A percentile compares a stretch with the other conserved stretches of the same genome.
phyloP scores from a whole-genome alignment of 352 stramenopile species.

The Phytophthora syringae region DNA sequence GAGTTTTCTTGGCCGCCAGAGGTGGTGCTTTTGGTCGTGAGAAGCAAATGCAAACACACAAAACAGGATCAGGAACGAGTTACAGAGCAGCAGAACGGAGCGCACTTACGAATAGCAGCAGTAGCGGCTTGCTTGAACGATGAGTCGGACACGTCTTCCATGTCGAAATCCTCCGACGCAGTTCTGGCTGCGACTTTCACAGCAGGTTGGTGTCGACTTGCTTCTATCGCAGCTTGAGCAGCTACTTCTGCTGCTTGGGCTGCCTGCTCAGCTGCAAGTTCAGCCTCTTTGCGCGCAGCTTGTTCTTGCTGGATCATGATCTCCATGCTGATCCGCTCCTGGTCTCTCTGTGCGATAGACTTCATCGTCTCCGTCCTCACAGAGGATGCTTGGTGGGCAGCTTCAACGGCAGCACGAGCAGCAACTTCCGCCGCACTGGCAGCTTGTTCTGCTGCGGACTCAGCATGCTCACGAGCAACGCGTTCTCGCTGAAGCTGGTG shows the following conservation, averaged over 20 bases:
- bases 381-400: neutral
- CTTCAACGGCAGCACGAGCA: slow-evolving; percentile 44
- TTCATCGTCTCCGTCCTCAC: neutral
- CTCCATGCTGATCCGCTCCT: slow-evolving; percentile 59
- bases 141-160: slow-evolving; percentile 52
- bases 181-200: slow-evolving; percentile 45
- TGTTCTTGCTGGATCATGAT: slow-evolving; percentile 54
- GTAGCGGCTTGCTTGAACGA: slow-evolving; percentile 20
- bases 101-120: slow-evolving; percentile 45
- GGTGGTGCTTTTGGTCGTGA: slow-evolving; percentile 33
- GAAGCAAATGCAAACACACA: slow-evolving; percentile 1
- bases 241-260: slow-evolving; percentile 70
- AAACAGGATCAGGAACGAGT: slow-evolving; percentile 32
- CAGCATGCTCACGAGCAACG: neutral
- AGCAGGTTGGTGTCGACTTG: slow-evolving; percentile 52
- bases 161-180: slow-evolving; percentile 57
- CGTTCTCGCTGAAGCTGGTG: slow-evolving; percentile 1
- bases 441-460: slow-evolving; percentile 48
- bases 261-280: slow-evolving; percentile 64
- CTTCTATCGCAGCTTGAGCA: slow-evolving; percentile 73
- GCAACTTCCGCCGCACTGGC: slow-evolving; percentile 55
- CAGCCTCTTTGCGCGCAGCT: slow-evolving; percentile 60
- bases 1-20: slow-evolving; percentile 53
- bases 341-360: slow-evolving; percentile 37
- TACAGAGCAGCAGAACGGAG: slow-evolving; percentile 7